These are phyloP conservation scores for Psilocybe sp. DNA, from an alignment of 768 basidiomycete genomes.

Conservation along the genomic window DNA sequence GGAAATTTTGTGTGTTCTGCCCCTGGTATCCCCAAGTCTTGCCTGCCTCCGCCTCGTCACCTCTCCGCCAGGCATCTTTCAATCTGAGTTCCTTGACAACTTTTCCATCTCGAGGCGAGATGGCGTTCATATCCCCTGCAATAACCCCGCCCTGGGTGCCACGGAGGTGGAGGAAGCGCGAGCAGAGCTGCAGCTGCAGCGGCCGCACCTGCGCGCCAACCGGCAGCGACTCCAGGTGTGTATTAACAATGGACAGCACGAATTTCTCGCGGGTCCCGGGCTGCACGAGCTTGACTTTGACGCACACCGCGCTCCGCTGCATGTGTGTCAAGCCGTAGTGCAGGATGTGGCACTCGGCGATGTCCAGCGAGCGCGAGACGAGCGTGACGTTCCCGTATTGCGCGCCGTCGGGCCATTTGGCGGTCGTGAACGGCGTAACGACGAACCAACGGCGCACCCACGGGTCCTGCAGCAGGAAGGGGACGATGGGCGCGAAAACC, in stretches of 20 bases:
- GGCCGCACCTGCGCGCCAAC: slow-evolving; percentile 39
- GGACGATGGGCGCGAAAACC: slow-evolving; percentile 44
- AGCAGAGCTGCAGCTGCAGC: slow-evolving; percentile 52
- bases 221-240: slow-evolving; percentile 68
- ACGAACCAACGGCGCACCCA: slow-evolving; percentile 66
- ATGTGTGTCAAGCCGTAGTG: slow-evolving; percentile 50
- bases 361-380: slow-evolving; percentile 51
- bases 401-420: slow-evolving; percentile 51
- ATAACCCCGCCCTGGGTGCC: slow-evolving; percentile 57
- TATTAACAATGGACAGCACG: slow-evolving; percentile 64
- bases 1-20: slow-evolving; percentile 31
- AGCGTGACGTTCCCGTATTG: slow-evolving; percentile 71
- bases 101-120: slow-evolving; percentile 40
- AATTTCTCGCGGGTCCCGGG: slow-evolving; percentile 28
- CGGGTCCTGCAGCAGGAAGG: slow-evolving; percentile 45
- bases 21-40: slow-evolving; percentile 76
- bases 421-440: slow-evolving; percentile 50
- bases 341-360: slow-evolving; percentile 47
- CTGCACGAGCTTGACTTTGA: slow-evolving; percentile 22
- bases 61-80: slow-evolving; percentile 56
- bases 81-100: slow-evolving; percentile 47
- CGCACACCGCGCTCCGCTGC: slow-evolving; percentile 50
- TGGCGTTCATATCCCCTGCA: slow-evolving; percentile 73
- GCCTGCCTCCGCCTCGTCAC: slow-evolving; percentile 40
- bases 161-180: slow-evolving; percentile 45